Conservation (phyloP, 257 asterid species). For the Primulina huaijiensis region DNA sequence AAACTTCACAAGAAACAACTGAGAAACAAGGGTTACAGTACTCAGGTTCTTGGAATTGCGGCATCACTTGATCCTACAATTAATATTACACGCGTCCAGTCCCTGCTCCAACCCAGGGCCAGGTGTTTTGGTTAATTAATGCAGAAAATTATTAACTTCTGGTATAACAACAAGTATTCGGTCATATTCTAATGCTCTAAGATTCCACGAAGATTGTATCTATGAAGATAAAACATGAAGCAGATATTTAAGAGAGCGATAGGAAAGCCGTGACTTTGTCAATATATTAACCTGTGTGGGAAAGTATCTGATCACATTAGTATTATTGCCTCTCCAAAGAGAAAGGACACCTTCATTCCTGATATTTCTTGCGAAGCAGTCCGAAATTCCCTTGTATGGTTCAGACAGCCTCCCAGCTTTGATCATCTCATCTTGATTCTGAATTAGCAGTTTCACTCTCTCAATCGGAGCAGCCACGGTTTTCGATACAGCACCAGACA, state of each 20-base stretch:
- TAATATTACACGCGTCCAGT: too few relatives aligned
- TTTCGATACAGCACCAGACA: conserved; percentile 50
- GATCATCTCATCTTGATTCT: conserved; percentile 49
- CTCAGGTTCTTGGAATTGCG: too few relatives aligned
- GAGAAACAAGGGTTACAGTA: too few relatives aligned
- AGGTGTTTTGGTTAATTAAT: too few relatives aligned
- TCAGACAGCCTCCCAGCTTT: conserved; percentile 41
- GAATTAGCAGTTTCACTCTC: conserved; percentile 43
- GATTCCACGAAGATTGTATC: not conserved
- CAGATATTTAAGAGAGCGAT: too few relatives aligned
- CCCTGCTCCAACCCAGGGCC: too few relatives aligned
- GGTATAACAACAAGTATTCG: too few relatives aligned
- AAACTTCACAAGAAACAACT: too few relatives aligned
- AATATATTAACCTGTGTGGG: conserved; percentile 38
- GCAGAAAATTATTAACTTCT: too few relatives aligned
- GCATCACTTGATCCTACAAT: too few relatives aligned
- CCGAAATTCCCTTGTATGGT: conserved; percentile 42
- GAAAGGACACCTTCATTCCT: conserved; percentile 36
- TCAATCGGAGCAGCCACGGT: conserved; percentile 50
- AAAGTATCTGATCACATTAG: conserved; percentile 20
- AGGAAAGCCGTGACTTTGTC: not conserved
- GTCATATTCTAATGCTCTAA: too few relatives aligned
- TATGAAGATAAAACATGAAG: too few relatives aligned
- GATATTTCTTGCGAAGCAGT: conserved; percentile 38
- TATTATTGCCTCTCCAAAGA: conserved; percentile 52